Percentiles rank a stretch among this genome's conserved stretches.
Evolutionary conservation across 2,329 filamentous ascomycete genomes (phyloP).

Genomic region (Orbilia quercus): DNA sequence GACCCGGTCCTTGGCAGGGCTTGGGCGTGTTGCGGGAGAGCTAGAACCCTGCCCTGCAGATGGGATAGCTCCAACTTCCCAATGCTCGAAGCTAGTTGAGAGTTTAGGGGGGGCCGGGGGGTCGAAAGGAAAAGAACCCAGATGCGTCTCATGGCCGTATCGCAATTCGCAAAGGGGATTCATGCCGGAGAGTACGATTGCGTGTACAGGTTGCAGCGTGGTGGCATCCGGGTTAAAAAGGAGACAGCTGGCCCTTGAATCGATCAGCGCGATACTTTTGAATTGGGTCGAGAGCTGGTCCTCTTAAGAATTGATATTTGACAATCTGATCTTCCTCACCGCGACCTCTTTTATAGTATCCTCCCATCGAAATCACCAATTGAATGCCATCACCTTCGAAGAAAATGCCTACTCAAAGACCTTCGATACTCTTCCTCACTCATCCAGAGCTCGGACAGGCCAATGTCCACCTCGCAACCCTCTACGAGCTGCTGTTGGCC

Average conservation of each 20-base stretch:
- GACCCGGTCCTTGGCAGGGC: slow-evolving; percentile 48
- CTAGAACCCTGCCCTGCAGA: slow-evolving; percentile 48
- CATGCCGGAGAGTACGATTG: slow-evolving; percentile 11
- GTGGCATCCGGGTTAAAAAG: slow-evolving; percentile 48
- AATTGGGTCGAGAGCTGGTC: slow-evolving; percentile 13
- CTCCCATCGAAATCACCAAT: not conserved
- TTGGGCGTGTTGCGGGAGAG: slow-evolving; percentile 41
- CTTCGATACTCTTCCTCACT: slow-evolving; percentile 56
- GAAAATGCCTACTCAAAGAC: slow-evolving; percentile 23
- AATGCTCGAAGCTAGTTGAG: slow-evolving; percentile 26
- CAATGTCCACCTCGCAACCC: slow-evolving; percentile 55
- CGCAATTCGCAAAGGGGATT: slow-evolving; percentile 43
- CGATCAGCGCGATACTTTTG: slow-evolving; percentile 10
- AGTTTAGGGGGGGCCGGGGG: slow-evolving; percentile 43
- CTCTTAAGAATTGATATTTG: slow-evolving; percentile 3
- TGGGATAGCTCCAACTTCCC: slow-evolving; percentile 49
- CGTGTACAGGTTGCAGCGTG: slow-evolving; percentile 25
- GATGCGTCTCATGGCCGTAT: slow-evolving; percentile 33
- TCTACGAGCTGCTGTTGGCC: slow-evolving; percentile 46
- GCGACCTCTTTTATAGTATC: not conserved
- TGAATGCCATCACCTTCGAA: not conserved
- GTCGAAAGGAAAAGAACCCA: slow-evolving; percentile 13
- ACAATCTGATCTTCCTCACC: slow-evolving; percentile 6
- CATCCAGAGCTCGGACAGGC: slow-evolving; percentile 57
- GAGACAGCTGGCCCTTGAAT: slow-evolving; percentile 31